Base-by-base conservation (phyloP, 1,284 basidiomycete species). In the Austroboletus rostrupii region DNA sequence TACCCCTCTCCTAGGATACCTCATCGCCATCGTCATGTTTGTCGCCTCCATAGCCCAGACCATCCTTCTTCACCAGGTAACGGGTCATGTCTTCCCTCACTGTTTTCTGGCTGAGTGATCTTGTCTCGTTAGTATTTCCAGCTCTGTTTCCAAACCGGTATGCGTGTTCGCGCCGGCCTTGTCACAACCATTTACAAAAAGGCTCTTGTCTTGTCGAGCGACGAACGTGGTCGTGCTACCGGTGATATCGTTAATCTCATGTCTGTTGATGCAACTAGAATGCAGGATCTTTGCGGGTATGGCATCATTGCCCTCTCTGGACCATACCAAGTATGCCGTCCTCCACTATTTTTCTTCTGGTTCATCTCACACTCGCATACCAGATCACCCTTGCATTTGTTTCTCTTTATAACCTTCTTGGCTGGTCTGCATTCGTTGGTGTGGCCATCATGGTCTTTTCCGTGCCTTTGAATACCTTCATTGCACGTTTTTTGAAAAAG, bases 161-260 rank as follows among this genome's bases (percentile, higher is more conserved):
- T 97, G 92, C 85, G 93, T 16, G 82, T 97, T 40, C 85, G 93
- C 38, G 87, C 90, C 0, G 93, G 94, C 1, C 77, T 98, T 19
- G 82, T 97, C 33, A 85, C 85, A 0, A 79, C 81, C 1, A 90
- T 96, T 48, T 97, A 95, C 72, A 76, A 85, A 54, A 97, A 97
- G 68, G 81, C 91, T 0, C 76, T 98, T 19, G 77, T 90, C 1
- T 78, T 97, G 19, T 91, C 90, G 9, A 92, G 87, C 57, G 87
- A 92, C 52, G 92, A 92, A 61, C 81, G 87, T 5, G 77, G 67
- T 11, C 81, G 89, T 33, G 80, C 89, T 0, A 85, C 90, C 0
- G 95, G 95, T 5, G 93, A 97, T 62, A 93, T 97, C 45, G 92
- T 97, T 58, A 97, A 97, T 65, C 70, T 97, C 26, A 95, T 96